phyloP scores from a whole-genome alignment of 1,284 basidiomycete species.

The Ustilago sp. region DNA sequence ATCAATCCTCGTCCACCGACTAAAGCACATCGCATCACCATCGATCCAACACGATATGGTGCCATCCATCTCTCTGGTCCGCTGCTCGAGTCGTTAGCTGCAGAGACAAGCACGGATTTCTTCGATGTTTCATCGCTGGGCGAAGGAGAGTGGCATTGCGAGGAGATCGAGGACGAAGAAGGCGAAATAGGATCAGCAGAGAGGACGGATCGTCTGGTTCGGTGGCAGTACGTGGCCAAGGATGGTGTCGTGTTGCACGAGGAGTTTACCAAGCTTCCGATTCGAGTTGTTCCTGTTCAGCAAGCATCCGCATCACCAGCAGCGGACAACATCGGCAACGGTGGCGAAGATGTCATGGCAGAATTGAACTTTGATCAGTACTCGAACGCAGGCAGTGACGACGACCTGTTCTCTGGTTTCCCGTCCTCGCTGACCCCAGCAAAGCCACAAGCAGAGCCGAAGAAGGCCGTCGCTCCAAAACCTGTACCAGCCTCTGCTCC shows the following conservation, averaged over 20 bases:
- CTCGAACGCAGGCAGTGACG: constrained; percentile 43
- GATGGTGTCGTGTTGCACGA: constrained; percentile 49
- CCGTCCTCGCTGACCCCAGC: constrained; percentile 16
- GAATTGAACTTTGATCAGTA: constrained; percentile 39
- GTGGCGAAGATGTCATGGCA: constrained; percentile 26
- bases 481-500: background rate
- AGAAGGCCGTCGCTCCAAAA: background rate
- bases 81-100: constrained; percentile 48
- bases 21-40: constrained; percentile 55
- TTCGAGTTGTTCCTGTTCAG: constrained; percentile 23
- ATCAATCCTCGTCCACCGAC: constrained; percentile 44
- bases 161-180: constrained; percentile 38
- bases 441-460: constrained; percentile 8
- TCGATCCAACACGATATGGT: constrained; percentile 65
- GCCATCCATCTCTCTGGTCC: constrained; percentile 55
- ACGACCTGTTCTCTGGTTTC: constrained; percentile 47
- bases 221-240: constrained; percentile 46
- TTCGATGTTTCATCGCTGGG: constrained; percentile 33
- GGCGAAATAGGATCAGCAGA: background rate
- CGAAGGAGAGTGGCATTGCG: constrained; percentile 36
- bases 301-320: background rate
- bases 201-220: constrained; percentile 29
- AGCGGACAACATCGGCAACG: constrained; percentile 9
- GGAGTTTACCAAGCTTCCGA: constrained; percentile 39
- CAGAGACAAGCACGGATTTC: constrained; percentile 11